Conservation (phyloP, 2,329 filamentous ascomycete genomes). For the Aspergillus persii region DNA sequence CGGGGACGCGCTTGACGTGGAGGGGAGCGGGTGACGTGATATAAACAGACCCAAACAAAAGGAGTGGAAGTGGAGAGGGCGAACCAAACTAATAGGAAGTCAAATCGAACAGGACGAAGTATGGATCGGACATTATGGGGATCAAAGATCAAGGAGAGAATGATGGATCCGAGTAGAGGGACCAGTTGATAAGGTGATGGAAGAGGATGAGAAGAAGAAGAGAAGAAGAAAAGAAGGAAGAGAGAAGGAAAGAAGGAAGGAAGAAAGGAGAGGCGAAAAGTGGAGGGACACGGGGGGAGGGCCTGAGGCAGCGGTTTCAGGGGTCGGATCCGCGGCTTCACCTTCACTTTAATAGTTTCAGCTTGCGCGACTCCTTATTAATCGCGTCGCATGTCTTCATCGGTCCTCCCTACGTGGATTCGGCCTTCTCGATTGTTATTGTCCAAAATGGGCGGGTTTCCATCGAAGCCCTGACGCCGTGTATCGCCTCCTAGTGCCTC, state of each 20-base stretch:
- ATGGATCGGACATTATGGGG: conserved; percentile 4
- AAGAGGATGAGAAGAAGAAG: conserved; percentile 1
- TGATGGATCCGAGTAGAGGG: not conserved
- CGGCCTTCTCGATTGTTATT: too few species aligned
- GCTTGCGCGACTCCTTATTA: not conserved
- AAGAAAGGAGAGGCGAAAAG: conserved; percentile 3
- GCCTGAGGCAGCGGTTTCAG: conserved; percentile 16
- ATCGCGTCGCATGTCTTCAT: too few species aligned
- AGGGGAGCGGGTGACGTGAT: conserved; percentile 17
- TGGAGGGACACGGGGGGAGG: conserved; percentile 5
- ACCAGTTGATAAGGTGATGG: not conserved
- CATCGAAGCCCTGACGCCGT: not conserved
- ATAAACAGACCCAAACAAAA: conserved; percentile 16
- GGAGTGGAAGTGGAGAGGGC: conserved; percentile 1
- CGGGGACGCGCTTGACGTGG: conserved; percentile 6
- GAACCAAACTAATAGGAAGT: not conserved
- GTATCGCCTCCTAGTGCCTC: not conserved
- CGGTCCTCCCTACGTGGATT: not conserved
- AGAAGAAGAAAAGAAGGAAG: conserved; percentile 4
- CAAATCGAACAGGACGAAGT: conserved; percentile 9
- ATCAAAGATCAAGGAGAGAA: conserved; percentile 1
- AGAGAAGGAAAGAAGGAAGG: conserved; percentile 2
- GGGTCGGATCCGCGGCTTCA: conserved; percentile 20
- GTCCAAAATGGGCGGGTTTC: not conserved
- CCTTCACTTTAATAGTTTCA: conserved; percentile 11